Evolutionary conservation across 345 rosid species (phyloP).

Genomic region (Hevea brasiliensis): DNA sequence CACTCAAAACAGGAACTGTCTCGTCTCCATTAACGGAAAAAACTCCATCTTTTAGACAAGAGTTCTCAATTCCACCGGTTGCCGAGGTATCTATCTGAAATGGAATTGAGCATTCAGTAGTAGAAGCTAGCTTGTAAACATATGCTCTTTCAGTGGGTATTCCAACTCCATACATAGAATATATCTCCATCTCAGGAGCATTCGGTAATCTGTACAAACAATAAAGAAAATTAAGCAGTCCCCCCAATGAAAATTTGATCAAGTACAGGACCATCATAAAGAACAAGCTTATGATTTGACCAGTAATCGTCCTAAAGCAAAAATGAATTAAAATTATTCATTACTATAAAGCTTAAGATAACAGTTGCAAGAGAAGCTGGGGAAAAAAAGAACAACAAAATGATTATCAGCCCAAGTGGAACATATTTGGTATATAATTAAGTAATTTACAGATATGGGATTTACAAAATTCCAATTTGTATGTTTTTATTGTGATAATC

Average conservation of each 20-base stretch:
- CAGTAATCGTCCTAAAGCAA: background rate
- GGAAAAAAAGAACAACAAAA: background rate
- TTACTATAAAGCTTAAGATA: no score
- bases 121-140: constrained; percentile 61
- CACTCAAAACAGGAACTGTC: constrained; percentile 83
- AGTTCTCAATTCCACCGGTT: constrained; percentile 51
- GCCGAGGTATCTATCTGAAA: constrained; percentile 81
- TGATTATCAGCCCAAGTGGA: constrained; percentile 3
- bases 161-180: constrained; percentile 86
- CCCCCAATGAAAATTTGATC: no score
- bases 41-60: constrained; percentile 76
- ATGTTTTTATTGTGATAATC: background rate
- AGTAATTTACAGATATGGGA: background rate
- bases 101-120: constrained; percentile 75
- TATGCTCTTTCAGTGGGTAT: constrained; percentile 92
- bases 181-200: constrained; percentile 91
- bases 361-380: background rate
- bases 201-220: constrained; percentile 68
- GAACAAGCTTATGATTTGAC: background rate
- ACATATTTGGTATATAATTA: background rate
- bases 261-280: background rate
- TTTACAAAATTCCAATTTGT: background rate
- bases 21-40: constrained; percentile 81
- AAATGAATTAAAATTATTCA: background rate
- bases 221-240: constrained; percentile 1